Percentiles rank a stretch among this genome's conserved stretches.
phyloP scores from a whole-genome alignment of 495 filamentous ascomycete species.

The Hypoxylon cercidicola region DNA sequence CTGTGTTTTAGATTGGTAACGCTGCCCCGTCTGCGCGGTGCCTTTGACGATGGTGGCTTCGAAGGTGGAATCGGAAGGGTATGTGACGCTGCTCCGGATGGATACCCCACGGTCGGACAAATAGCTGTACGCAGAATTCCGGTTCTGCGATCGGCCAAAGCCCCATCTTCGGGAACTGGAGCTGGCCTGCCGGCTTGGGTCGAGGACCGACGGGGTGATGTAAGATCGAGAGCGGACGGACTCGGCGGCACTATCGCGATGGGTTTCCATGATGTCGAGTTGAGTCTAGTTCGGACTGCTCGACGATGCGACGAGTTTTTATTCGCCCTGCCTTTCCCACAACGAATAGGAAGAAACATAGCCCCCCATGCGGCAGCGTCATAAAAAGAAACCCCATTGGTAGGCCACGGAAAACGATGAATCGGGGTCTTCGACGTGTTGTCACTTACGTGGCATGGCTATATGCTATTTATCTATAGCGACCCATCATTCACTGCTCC shows the following conservation, averaged over 20 bases:
- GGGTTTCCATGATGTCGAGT: constrained; percentile 10
- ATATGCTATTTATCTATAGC: not conserved
- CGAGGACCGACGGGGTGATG: not conserved
- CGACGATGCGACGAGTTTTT: not conserved
- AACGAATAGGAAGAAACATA: constrained; percentile 18
- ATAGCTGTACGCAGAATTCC: not conserved
- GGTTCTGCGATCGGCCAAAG: constrained; percentile 9
- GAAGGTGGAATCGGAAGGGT: constrained; percentile 27
- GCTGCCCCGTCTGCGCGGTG: constrained; percentile 18
- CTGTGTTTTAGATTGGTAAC: constrained; percentile 19
- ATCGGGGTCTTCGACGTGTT: constrained; percentile 27
- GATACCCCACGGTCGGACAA: not conserved
- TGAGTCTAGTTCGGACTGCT: not conserved
- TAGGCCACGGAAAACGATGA: constrained; percentile 14
- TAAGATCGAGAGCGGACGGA: not conserved
- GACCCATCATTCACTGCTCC: constrained; percentile 17
- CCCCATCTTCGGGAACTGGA: constrained; percentile 15
- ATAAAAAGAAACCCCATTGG: constrained; percentile 25
- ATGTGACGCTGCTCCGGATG: constrained; percentile 28
- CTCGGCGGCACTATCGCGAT: not conserved
- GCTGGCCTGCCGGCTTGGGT: not conserved
- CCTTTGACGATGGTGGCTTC: constrained; percentile 27
- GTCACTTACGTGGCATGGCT: constrained; percentile 35
- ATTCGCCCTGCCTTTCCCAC: constrained; percentile 1
- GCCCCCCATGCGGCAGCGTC: constrained; percentile 1